These are phyloP conservation scores for Prunus armeniaca DNA, from an alignment of 306 rosid species.

Conservation along the genomic window DNA sequence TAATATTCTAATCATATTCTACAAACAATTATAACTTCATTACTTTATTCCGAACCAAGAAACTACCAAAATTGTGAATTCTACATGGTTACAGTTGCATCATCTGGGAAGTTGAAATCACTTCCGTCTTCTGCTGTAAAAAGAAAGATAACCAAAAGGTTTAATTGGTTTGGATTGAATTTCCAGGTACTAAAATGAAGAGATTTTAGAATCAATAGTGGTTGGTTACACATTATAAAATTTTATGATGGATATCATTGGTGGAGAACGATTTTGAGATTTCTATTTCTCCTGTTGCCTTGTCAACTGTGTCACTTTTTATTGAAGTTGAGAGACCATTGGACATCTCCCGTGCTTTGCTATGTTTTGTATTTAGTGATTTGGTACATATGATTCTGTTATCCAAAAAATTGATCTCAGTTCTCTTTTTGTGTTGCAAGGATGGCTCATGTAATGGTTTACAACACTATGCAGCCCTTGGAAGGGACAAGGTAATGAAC, in stretches of 20 bases:
- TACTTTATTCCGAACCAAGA: neutral
- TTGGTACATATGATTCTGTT: neutral
- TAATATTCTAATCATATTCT: neutral
- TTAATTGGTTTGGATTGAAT: neutral
- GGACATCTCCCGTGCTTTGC: constrained; percentile 6
- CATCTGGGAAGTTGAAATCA: neutral
- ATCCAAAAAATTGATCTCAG: constrained; percentile 15
- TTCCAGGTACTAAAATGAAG: neutral
- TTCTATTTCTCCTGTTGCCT: neutral
- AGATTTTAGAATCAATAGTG: neutral
- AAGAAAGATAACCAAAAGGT: neutral
- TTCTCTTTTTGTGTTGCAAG: constrained; percentile 39
- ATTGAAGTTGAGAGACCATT: constrained; percentile 18
- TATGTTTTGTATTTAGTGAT: neutral
- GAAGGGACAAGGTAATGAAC: constrained; percentile 86
- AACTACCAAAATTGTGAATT: neutral
- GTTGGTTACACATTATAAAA: neutral
- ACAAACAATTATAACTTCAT: neutral
- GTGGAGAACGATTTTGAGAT: neutral
- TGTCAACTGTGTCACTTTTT: constrained; percentile 8
- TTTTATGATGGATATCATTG: neutral
- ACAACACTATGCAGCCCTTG: constrained; percentile 98
- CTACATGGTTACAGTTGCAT: constrained; percentile 7
- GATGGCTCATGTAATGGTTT: constrained; percentile 99
- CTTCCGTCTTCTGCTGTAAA: neutral